Evolutionary conservation across 2,329 filamentous ascomycete species (phyloP), one percentile per base, ranked within the genome.

Genomic region (Colletotrichum phormii): DNA sequence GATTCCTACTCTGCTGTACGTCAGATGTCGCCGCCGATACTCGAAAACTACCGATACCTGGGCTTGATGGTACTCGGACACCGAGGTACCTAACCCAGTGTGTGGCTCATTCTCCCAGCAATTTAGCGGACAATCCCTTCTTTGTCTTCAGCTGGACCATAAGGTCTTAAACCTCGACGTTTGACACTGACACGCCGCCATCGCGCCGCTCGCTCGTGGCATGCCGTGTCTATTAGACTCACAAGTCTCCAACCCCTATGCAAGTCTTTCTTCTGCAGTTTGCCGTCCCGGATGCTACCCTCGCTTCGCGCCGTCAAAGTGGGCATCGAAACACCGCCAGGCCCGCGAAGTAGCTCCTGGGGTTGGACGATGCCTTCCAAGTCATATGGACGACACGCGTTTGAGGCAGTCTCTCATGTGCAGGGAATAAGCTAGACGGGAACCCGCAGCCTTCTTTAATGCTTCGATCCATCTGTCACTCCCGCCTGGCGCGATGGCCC

Each of bases 391-490:
- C 66, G 55, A 71, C 29, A 65, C 67, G 60, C 66, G 60, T 37
- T 46, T 70, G 70, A 72, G 54, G 60, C 66, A 70, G 46, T 46
- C 35, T 58, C 22, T 55, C 22, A 18, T 46, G 29, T 51, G 26
- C 66, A 73, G 67, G 71, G 67, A 72, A 67, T 15, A 72, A 63
- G 60, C 62, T n/a, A 33, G 70, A 64, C 42, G 60, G 46, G 55
- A 55, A 53, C 18, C 55, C 51, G 61, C 67, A 53, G 58, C 33
- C 57, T 72, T 73, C 68, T 64, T 72, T 62, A 58, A 67, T 64
- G 62, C 62, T 67, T 73, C 62, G 66, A 71, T 73, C 46, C 60
- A 62, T 67, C 35, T 60, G 70, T 65, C 54, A 65, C 66, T 72
- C 46, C 57, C 60, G 60, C 59, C 55, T 73, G 46, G 55, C 49